A percentile compares a stretch with the other conserved stretches of the same genome.
These are phyloP conservation scores for Castanopsis chinensis DNA, from an alignment of 306 rosid genomes.

Conservation along the genomic window DNA sequence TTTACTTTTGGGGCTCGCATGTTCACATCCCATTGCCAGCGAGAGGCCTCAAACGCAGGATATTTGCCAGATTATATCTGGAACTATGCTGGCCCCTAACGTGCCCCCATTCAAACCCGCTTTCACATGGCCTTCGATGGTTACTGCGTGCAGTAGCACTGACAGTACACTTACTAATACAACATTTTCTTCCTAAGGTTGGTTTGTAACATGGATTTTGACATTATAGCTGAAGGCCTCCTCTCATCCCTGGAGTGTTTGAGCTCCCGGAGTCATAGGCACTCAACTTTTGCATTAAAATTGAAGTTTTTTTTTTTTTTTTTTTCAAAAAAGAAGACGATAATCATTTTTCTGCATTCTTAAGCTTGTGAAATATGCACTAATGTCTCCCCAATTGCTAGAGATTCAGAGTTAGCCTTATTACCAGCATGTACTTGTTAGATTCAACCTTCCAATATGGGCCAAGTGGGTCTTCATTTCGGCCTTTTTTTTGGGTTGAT, in stretches of 20 bases:
- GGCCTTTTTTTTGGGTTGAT: neutral
- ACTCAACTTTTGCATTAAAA: no score
- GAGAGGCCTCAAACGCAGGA: slow-evolving; percentile 45
- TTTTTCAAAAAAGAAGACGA: no score
- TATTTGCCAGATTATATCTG: slow-evolving; percentile 43
- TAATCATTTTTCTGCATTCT: neutral
- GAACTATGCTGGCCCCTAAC: slow-evolving; percentile 28
- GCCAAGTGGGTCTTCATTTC: neutral
- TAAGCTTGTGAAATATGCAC: neutral
- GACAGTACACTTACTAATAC: slow-evolving; percentile 12
- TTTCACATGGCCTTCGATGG: slow-evolving; percentile 47
- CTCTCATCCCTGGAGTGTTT: neutral
- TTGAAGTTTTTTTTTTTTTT: no score
- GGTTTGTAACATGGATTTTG: neutral
- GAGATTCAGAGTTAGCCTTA: no score
- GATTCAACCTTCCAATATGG: neutral
- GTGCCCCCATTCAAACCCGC: slow-evolving; percentile 48
- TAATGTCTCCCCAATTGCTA: no score
- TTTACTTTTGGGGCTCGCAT: slow-evolving; percentile 47
- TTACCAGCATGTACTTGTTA: neutral
- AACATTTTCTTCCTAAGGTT: slow-evolving; percentile 6
- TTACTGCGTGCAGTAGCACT: slow-evolving; percentile 16
- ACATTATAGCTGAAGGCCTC: neutral
- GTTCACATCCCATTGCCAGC: slow-evolving; percentile 40
- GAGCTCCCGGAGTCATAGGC: no score